phyloP scores from a whole-genome alignment of 352 stramenopile species.

The Phytophthora brassicae region DNA sequence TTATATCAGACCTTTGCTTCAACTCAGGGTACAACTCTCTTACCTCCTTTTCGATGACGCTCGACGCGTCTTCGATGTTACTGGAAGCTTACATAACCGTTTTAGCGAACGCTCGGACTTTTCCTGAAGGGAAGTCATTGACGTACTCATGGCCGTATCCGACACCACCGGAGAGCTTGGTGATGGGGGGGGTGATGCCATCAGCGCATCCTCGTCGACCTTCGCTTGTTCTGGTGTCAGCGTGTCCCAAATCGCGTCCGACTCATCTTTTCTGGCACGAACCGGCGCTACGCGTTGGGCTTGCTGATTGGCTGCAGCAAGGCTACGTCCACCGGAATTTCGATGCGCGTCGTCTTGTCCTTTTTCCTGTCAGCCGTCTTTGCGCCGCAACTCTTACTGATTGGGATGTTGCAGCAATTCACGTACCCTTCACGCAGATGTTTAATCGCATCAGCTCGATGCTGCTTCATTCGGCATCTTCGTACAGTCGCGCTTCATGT shows the following conservation, averaged over 20 bases:
- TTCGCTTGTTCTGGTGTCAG: background rate
- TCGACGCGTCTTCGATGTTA: conserved; percentile 1
- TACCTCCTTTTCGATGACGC: background rate
- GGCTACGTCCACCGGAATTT: background rate
- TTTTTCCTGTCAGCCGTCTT: background rate
- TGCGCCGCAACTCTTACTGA: background rate
- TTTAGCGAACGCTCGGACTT: background rate
- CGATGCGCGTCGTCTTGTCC: background rate
- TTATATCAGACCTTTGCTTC: conserved; percentile 3
- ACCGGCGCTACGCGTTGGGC: no score
- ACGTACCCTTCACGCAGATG: background rate
- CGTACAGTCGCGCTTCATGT: background rate
- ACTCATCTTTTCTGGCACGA: background rate
- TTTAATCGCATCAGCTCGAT: background rate
- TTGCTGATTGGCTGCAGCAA: no score
- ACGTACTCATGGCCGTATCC: no score
- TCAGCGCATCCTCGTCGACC: background rate
- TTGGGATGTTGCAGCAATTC: background rate
- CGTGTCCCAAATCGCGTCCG: background rate
- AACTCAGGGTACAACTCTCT: background rate
- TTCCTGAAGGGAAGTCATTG: background rate
- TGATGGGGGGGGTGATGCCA: background rate
- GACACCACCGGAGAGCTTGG: background rate
- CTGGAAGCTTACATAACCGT: background rate
- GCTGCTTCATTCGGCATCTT: background rate